These are phyloP conservation scores for Globisporangium emineosum DNA, from an alignment of 352 stramenopile genomes.

Conservation along the genomic window DNA sequence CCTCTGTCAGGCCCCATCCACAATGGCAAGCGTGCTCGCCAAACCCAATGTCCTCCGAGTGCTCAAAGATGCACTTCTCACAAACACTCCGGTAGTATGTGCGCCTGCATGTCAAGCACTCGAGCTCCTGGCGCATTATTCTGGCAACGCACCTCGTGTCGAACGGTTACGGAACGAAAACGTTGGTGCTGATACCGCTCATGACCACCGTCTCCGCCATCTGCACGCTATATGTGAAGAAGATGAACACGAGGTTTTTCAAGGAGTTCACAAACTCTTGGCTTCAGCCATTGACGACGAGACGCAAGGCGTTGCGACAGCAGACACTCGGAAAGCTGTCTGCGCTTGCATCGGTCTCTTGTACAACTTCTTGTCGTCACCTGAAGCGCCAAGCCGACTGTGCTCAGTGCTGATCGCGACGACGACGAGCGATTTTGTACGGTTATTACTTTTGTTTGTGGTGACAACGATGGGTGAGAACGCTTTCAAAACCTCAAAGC, in stretches of 20 bases:
- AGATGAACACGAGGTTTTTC: neutral
- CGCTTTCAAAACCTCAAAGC: neutral
- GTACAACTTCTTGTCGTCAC: neutral
- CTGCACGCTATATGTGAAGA: neutral
- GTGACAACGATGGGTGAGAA: neutral
- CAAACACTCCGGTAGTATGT: neutral
- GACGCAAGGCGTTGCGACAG: neutral
- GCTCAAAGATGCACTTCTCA: neutral
- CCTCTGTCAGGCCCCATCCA: neutral
- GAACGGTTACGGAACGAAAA: neutral
- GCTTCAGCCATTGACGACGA: neutral
- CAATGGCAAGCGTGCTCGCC: neutral
- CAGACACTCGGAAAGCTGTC: conserved; percentile 1
- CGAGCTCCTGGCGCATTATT: neutral
- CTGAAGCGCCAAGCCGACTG: neutral
- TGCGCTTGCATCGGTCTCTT: neutral
- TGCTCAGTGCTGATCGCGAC: neutral
- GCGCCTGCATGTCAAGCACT: conserved; percentile 7
- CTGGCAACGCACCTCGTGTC: neutral
- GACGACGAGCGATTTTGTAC: neutral
- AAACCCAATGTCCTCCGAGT: neutral
- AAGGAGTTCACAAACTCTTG: neutral
- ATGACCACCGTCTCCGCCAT: neutral
- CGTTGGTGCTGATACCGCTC: neutral
- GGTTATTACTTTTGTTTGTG: conserved; percentile 1